Base-by-base conservation (phyloP, 202 grass and related monocot genomes). In the Setaria italica region DNA sequence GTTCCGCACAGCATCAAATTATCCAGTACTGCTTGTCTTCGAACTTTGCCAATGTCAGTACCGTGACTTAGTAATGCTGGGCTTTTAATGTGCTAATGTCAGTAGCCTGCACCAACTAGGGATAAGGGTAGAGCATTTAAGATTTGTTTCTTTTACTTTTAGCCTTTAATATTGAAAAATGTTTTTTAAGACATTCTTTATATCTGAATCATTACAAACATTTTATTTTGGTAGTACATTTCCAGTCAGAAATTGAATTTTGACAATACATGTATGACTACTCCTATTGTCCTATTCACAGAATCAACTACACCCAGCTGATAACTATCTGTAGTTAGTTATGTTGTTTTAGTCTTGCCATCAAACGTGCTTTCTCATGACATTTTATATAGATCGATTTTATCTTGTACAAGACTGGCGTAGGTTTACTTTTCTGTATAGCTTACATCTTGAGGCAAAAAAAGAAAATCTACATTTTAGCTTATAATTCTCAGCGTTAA, bases 161-260 rank as follows among this genome's bases (percentile, higher is more conserved):
- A 39, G 54, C 84, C 21, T 76, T 68, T 11, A 69, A 25, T 3
- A 68, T 67, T 10, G 35, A 83, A 62, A 74, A 64, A 19, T 82
- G 56, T 77, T 50, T 73, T 67, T 34, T 45, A 53, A 2, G 54
- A 17, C 9, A 30, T 78, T 51, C 43, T 74, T 64, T 19, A 35
- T 34, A 73, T 9, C 59, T 62, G 51, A 32, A 51, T 16, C 29
- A 33, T 34, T 2, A 14, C 20, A 14, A 58, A 84, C 67, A 73
- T 66, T 43, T 84, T 48, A 25, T 11, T 77, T 69, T 41, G 4
- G 2, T 59, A 59, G 35, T 54, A 58, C 64, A 60, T 62, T 57
- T 79, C 42, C 12, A 59, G 75, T 21, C 59, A 86, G 46, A 69
- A 87, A 79, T 86, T 90, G 79, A 72, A 62, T 63, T 62, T 85